Conservation (phyloP, 2,329 filamentous ascomycete species). For the Penicillium sp. region DNA sequence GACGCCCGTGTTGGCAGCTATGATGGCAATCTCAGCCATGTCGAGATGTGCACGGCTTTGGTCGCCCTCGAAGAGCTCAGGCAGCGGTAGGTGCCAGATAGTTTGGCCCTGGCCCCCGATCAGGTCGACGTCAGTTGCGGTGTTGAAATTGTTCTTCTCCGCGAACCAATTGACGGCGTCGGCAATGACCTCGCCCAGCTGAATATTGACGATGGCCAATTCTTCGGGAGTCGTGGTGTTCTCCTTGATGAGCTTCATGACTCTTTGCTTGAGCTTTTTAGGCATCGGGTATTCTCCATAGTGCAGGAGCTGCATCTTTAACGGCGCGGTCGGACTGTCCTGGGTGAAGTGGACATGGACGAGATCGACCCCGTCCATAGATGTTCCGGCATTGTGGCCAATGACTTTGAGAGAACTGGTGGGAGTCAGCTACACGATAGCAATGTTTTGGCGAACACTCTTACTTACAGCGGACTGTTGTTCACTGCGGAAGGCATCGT, state of each 20-base stretch:
- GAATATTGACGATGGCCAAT: slow-evolving; percentile 24
- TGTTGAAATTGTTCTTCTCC: slow-evolving; percentile 37
- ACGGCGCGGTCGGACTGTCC: slow-evolving; percentile 18
- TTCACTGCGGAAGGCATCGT: not conserved
- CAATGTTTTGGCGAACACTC: not conserved
- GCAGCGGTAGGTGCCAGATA: slow-evolving; percentile 50
- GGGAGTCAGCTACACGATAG: not conserved
- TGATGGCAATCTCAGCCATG: slow-evolving; percentile 53
- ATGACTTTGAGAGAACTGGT: not conserved
- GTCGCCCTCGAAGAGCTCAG: slow-evolving; percentile 41
- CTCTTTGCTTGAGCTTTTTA: not conserved
- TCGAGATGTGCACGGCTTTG: slow-evolving; percentile 32
- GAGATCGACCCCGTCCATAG: slow-evolving; percentile 27
- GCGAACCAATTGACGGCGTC: slow-evolving; percentile 46
- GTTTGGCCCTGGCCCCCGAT: slow-evolving; percentile 55
- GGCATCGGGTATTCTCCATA: slow-evolving; percentile 12
- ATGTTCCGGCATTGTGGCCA: slow-evolving; percentile 16
- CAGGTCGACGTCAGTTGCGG: slow-evolving; percentile 43
- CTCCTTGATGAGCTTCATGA: slow-evolving; percentile 22
- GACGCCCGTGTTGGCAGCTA: slow-evolving; percentile 51
- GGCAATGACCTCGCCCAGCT: slow-evolving; percentile 1
- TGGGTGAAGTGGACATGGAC: slow-evolving; percentile 24
- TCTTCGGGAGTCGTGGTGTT: slow-evolving; percentile 24
- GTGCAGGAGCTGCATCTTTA: slow-evolving; percentile 18
- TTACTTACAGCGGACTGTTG: not conserved